phyloP scores from a whole-genome alignment of 345 rosid genomes.

The Syzygium aromaticum region DNA sequence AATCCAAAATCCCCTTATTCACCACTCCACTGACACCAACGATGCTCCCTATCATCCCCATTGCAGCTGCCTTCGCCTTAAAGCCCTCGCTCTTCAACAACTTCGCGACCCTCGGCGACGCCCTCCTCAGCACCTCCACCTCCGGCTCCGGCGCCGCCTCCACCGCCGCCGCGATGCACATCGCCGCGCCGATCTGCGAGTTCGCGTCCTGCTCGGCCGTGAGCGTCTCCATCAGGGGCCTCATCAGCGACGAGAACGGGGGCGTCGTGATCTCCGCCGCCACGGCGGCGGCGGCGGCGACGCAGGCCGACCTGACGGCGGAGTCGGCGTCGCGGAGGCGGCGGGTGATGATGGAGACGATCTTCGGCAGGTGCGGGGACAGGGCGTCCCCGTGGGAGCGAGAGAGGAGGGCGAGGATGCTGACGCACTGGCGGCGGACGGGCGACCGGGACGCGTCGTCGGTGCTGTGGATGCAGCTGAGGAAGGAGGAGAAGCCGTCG shows the following conservation, averaged over 20 bases:
- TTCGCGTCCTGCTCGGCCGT: conserved; percentile 58
- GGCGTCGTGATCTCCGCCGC: conserved; percentile 42
- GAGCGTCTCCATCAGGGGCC: conserved; percentile 58
- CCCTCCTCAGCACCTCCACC: conserved; percentile 46
- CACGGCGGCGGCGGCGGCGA: conserved; percentile 60
- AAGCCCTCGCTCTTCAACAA: conserved; percentile 57
- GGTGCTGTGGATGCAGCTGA: conserved; percentile 64
- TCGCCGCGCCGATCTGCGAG: conserved; percentile 74
- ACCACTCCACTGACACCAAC: conserved; percentile 48
- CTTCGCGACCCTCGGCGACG: conserved; percentile 66
- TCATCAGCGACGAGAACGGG: conserved; percentile 46
- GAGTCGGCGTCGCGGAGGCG: conserved; percentile 85
- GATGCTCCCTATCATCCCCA: conserved; percentile 58
- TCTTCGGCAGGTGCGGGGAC: conserved; percentile 72
- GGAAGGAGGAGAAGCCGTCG: conserved; percentile 58
- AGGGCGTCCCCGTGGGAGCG: conserved; percentile 60
- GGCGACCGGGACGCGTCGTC: conserved; percentile 67
- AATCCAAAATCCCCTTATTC: conserved; percentile 45
- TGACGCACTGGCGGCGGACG: conserved; percentile 77
- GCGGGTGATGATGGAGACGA: conserved; percentile 68
- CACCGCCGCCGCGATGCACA: conserved; percentile 74
- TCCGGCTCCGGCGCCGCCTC: conserved; percentile 62
- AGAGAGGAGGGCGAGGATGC: conserved; percentile 59
- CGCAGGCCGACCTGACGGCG: conserved; percentile 79
- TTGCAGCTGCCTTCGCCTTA: conserved; percentile 62